Evolutionary conservation across 2,329 filamentous ascomycete species (phyloP).

Genomic region (Chaetomium globosum): DNA sequence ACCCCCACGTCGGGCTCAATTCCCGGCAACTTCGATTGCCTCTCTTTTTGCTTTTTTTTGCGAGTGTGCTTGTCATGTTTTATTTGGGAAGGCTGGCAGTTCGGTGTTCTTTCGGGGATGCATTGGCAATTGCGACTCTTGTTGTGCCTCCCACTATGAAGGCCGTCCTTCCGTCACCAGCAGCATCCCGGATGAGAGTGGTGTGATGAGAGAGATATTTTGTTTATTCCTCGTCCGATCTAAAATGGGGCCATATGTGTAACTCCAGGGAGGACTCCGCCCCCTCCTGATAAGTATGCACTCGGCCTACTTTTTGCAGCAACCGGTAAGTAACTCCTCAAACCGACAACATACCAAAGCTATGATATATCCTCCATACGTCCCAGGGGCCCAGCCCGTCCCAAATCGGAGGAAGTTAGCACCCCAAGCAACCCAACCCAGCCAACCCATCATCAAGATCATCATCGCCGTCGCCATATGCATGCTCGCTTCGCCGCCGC

Average conservation of each 20-base stretch:
- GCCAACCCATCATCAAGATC: neutral
- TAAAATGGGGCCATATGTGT: neutral
- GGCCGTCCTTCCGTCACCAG: neutral
- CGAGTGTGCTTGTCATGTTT: no score
- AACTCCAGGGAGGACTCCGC: neutral
- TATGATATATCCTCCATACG: slow-evolving; percentile 12
- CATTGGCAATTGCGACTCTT: no score
- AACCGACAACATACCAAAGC: slow-evolving; percentile 1
- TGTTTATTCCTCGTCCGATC: neutral
- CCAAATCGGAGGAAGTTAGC: slow-evolving; percentile 6
- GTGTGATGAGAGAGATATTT: neutral
- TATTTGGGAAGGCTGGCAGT: no score
- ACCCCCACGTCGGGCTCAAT: neutral
- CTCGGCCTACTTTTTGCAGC: neutral
- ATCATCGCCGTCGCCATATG: neutral
- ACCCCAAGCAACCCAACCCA: neutral
- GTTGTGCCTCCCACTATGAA: neutral
- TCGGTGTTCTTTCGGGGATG: no score
- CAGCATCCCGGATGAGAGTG: neutral
- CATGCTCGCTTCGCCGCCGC: neutral
- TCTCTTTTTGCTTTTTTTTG: neutral
- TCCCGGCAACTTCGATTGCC: neutral
- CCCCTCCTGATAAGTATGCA: neutral
- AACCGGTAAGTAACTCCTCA: neutral
- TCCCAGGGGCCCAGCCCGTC: slow-evolving; percentile 13